Conservation (phyloP, 257 asterid species). For the Schizonepeta tenuifolia region DNA sequence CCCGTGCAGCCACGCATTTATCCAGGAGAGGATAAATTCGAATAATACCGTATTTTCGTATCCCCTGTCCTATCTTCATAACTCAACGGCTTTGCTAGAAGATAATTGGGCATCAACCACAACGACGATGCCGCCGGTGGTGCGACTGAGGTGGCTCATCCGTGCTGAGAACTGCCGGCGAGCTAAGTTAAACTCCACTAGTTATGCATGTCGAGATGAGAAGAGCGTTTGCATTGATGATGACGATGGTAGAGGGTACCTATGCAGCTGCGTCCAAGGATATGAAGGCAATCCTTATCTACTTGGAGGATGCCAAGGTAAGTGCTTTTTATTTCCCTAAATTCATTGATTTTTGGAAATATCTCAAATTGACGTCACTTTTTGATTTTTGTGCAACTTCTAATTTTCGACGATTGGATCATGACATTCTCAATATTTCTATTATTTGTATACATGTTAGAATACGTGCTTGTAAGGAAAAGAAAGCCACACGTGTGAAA, state of each 20-base stretch:
- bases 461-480: too few species aligned
- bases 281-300: constrained; percentile 7
- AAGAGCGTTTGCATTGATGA: constrained; percentile 2
- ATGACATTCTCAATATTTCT: too few species aligned
- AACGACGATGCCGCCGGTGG: not conserved
- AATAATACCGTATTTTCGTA: not conserved
- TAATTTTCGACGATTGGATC: too few species aligned
- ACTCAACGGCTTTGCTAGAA: not conserved
- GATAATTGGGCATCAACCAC: not conserved
- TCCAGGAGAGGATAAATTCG: not conserved
- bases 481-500: too few species aligned
- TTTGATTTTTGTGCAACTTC: too few species aligned
- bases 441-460: too few species aligned
- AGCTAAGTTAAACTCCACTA: not conserved
- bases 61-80: not conserved
- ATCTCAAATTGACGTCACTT: too few species aligned
- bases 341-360: too few species aligned
- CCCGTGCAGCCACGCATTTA: constrained; percentile 22
- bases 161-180: not conserved
- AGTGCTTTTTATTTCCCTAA: not conserved
- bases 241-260: not conserved
- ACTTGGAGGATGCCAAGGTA: not conserved
- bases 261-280: constrained; percentile 3
- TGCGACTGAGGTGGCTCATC: not conserved
- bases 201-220: constrained; percentile 2